Conservation (phyloP, 768 basidiomycete species). For the Suillus weaverae region DNA sequence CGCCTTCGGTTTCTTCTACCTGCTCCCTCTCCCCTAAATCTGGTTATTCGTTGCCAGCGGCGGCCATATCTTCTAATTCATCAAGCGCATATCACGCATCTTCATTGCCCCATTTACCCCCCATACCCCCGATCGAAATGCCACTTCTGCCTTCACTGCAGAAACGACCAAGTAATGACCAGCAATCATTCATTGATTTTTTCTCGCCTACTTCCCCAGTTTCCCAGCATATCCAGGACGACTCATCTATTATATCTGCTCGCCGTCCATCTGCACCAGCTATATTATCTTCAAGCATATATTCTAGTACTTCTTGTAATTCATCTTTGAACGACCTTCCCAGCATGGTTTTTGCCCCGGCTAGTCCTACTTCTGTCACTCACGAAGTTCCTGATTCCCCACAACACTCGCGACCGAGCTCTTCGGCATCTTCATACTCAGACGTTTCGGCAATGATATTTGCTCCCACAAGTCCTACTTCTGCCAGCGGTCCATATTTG, state of each 20-base stretch:
- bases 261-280: slow-evolving; percentile 15
- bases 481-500: slow-evolving; percentile 9
- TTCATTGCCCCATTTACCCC: slow-evolving; percentile 30
- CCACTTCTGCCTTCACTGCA: slow-evolving; percentile 17
- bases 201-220: slow-evolving; percentile 29
- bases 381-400: slow-evolving; percentile 14
- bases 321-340: slow-evolving; percentile 26
- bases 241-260: slow-evolving; percentile 3
- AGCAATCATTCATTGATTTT: slow-evolving; percentile 50
- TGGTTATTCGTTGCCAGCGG: slow-evolving; percentile 27
- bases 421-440: slow-evolving; percentile 17
- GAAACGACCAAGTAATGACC: slow-evolving; percentile 33
- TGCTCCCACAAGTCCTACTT: slow-evolving; percentile 28
- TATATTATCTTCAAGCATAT: slow-evolving; percentile 19
- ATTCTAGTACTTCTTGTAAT: slow-evolving; percentile 18
- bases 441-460: slow-evolving; percentile 31
- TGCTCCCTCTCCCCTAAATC: slow-evolving; percentile 29
- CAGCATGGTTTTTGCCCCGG: slow-evolving; percentile 33
- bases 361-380: slow-evolving; percentile 21
- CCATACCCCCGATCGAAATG: slow-evolving; percentile 20
- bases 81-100: slow-evolving; percentile 39
- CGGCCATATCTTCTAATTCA: slow-evolving; percentile 44
- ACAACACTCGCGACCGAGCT: slow-evolving; percentile 4
- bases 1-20: slow-evolving; percentile 12
- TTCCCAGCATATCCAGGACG: slow-evolving; percentile 7